Conservation (phyloP, 2,329 filamentous ascomycete species). For the Arthrinium phaeospermum region DNA sequence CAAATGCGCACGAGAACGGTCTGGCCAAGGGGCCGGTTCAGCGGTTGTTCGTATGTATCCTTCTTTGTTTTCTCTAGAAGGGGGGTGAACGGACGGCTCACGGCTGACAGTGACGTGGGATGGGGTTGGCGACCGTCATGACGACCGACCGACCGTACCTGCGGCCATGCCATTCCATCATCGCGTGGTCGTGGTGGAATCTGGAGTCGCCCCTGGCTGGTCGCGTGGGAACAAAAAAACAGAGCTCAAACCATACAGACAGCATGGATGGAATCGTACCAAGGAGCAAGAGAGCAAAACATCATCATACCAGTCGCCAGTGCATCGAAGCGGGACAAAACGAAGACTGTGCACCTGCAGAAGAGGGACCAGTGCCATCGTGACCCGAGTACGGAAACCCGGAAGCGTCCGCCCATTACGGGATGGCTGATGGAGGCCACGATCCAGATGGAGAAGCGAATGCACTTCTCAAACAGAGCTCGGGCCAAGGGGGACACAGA, state of each 20-base stretch:
- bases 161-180: background rate
- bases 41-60: background rate
- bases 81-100: background rate
- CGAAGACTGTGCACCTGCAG: background rate
- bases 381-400: constrained; percentile 12
- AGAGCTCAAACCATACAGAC: background rate
- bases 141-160: background rate
- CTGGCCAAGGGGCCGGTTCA: constrained; percentile 3
- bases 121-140: background rate
- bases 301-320: background rate
- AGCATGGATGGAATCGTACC: background rate
- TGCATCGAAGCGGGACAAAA: background rate
- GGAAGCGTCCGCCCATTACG: constrained; percentile 5
- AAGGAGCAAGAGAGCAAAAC: no score
- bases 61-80: background rate
- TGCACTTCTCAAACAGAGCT: background rate
- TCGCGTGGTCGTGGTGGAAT: constrained; percentile 6
- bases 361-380: background rate
- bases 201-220: background rate
- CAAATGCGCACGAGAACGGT: constrained; percentile 3
- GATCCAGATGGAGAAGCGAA: constrained; percentile 5
- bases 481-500: constrained; percentile 1
- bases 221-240: background rate
- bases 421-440: background rate
- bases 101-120: background rate